Base-by-base conservation (phyloP, 129 eudicot species). In the Dittrichia graveolens region DNA sequence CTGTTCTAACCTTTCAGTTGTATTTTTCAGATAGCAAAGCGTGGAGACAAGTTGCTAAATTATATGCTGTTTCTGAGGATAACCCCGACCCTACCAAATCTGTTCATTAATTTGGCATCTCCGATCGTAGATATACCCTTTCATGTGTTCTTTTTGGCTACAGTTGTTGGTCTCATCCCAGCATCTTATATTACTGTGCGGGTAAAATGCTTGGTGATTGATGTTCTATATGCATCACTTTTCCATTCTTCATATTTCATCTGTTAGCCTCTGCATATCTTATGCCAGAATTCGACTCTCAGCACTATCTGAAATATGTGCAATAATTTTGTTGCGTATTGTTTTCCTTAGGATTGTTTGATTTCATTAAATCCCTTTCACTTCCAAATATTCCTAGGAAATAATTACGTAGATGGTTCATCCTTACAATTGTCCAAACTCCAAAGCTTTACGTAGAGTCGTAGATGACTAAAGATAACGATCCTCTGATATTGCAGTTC, bases 101-200 rank as follows among this genome's bases (percentile, higher is more conserved):
- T 92, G 65, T 92, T 92, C 59, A 92, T 92, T 79, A 92, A 92
- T 80, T 74, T 92, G 90, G 98, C 98, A 63, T 92, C 98, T 35
- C 98, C 96, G 0, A 89, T 92, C 34, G 93, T 92, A 69, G 98
- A 92, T 73, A 92, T 92, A 79, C 98, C 98, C 54, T 92, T 89
- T 59, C 98, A 85, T 64, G 84, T 89, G 58, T 92, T 92, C 88
- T 87, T 92, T 78, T 69, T 83, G 75, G 98, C 98, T 67, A 92
- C 98, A n/a, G 81, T 89, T 60, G 70, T 92, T 64, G 98, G 98
- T 57, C 83, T 92, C 82, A 80, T 92, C 67, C 98, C 98, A 24
- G 96, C 98, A 58, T 83, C 98, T 43, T 89, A 81, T 61, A 92
- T 92, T 67, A 92, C 96, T 76, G 98, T 92, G 40, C 81, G 86